phyloP scores from a whole-genome alignment of 306 rosid genomes.

The Cajanus cajan region DNA sequence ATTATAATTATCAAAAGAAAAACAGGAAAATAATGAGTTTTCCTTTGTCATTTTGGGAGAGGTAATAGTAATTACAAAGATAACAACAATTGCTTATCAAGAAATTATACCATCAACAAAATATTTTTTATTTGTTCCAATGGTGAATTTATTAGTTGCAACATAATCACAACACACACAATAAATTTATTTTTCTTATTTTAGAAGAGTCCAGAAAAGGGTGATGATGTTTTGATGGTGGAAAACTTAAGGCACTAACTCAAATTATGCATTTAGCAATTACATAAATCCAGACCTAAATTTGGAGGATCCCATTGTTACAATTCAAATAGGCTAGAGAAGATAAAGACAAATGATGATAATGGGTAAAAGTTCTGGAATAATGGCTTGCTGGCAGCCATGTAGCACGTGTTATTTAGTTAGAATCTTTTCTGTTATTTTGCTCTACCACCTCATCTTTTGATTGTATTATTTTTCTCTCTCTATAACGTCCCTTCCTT shows the following conservation, averaged over 20 bases:
- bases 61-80: not conserved
- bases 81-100: not conserved
- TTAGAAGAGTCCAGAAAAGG: not conserved
- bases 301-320: not conserved
- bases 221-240: no score
- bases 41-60: not conserved
- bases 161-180: not conserved
- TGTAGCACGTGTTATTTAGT: no score
- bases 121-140: not conserved
- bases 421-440: no score
- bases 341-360: no score
- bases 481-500: no score
- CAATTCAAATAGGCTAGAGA: no score
- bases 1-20: not conserved
- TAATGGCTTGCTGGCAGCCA: no score
- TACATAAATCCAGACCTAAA: not conserved
- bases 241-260: no score
- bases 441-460: no score
- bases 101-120: not conserved
- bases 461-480: no score
- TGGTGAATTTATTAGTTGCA: not conserved
- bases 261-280: not conserved
- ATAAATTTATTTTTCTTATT: not conserved
- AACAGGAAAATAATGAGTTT: slow-evolving; percentile 13
- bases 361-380: no score